phyloP scores from a whole-genome alignment of 2,329 filamentous ascomycete species.

The Immersiporthe knoxdaviesiana region DNA sequence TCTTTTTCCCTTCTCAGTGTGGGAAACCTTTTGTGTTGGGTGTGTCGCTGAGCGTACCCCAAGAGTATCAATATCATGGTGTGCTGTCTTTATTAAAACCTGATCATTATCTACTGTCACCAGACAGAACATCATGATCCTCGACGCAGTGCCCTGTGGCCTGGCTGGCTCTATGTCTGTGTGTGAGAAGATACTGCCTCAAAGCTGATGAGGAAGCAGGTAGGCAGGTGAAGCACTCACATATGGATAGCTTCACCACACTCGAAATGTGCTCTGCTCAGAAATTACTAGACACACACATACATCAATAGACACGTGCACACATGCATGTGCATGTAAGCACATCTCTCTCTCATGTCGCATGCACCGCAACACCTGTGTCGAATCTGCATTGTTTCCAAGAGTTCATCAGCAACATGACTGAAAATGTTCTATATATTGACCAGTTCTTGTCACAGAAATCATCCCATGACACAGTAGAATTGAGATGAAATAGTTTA shows the following conservation, averaged over 20 bases:
- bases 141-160: background rate
- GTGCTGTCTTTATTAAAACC: background rate
- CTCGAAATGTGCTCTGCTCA: background rate
- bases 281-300: background rate
- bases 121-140: background rate
- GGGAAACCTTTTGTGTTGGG: too few relatives aligned
- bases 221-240: too few relatives aligned
- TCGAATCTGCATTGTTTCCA: background rate
- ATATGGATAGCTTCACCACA: background rate
- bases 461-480: background rate
- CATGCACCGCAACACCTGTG: background rate
- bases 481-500: background rate
- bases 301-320: background rate
- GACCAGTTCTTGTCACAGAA: background rate
- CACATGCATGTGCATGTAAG: background rate
- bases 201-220: background rate
- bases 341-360: background rate
- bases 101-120: background rate
- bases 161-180: background rate
- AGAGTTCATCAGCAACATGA: background rate
- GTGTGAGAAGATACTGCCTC: background rate
- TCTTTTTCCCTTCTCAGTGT: too few relatives aligned
- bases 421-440: background rate
- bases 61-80: background rate
- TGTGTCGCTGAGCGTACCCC: too few relatives aligned